These are phyloP conservation scores for Dorcoceras hygrometricum DNA, from an alignment of 257 asterid genomes.

Conservation along the genomic window DNA sequence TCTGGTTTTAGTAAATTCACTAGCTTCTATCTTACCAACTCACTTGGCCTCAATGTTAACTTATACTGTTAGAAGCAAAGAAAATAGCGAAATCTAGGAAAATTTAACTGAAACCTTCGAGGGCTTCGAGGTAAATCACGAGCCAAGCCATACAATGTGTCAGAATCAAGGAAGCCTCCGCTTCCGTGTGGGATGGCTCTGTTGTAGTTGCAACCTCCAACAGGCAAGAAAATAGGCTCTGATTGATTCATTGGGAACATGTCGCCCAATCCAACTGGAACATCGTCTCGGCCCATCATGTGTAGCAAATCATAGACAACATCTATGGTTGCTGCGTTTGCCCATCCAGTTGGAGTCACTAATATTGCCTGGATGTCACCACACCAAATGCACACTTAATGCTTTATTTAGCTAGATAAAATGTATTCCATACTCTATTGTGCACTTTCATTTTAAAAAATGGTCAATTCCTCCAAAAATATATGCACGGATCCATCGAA, in stretches of 20 bases:
- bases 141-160: slow-evolving; percentile 74
- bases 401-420: background rate
- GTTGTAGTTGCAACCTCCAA: slow-evolving; percentile 73
- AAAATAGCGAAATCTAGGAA: background rate
- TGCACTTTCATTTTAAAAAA: background rate
- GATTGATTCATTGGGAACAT: slow-evolving; percentile 62
- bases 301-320: slow-evolving; percentile 72
- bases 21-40: background rate
- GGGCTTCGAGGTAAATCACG: slow-evolving; percentile 81
- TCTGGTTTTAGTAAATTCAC: background rate
- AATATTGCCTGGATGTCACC: slow-evolving; percentile 52
- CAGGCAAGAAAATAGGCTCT: slow-evolving; percentile 39
- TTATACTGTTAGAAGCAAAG: background rate
- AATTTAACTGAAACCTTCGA: slow-evolving; percentile 45
- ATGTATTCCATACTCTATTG: background rate
- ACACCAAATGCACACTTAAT: slow-evolving; percentile 7
- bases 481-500: background rate
- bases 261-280: slow-evolving; percentile 77
- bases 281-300: slow-evolving; percentile 95
- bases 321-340: slow-evolving; percentile 82
- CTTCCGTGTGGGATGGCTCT: slow-evolving; percentile 77
- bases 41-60: background rate
- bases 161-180: slow-evolving; percentile 85
- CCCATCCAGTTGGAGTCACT: slow-evolving; percentile 88
- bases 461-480: background rate